Evolutionary conservation across 768 basidiomycete species (phyloP).

Genomic region (Chiua virens): DNA sequence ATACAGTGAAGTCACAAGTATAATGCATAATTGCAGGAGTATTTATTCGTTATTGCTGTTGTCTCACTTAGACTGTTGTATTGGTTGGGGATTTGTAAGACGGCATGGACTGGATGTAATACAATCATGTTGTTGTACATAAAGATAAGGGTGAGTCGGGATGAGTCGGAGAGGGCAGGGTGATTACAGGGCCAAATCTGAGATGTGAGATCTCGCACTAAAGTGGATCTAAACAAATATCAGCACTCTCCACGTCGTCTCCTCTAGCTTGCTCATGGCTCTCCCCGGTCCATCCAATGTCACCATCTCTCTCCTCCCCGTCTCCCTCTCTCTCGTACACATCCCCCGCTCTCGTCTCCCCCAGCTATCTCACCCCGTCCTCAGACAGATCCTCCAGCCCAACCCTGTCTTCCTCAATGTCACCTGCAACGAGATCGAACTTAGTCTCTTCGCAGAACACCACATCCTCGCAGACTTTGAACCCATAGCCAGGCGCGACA

Average conservation of each 20-base stretch:
- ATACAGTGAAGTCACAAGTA: slow-evolving; percentile 5
- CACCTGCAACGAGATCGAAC: slow-evolving; percentile 78
- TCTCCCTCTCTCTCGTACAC: slow-evolving; percentile 70
- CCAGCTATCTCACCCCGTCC: slow-evolving; percentile 56
- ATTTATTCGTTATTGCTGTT: slow-evolving; percentile 40
- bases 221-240: slow-evolving; percentile 1
- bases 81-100: slow-evolving; percentile 3
- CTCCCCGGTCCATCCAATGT: slow-evolving; percentile 30
- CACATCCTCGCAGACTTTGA: slow-evolving; percentile 58
- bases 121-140: background rate
- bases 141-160: slow-evolving; percentile 10
- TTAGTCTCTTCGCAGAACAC: slow-evolving; percentile 70
- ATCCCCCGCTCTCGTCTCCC: slow-evolving; percentile 69
- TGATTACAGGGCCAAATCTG: slow-evolving; percentile 1
- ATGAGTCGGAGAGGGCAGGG: background rate
- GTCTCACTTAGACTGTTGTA: slow-evolving; percentile 15
- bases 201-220: background rate
- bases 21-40: slow-evolving; percentile 6
- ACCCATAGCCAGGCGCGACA: slow-evolving; percentile 56
- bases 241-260: slow-evolving; percentile 5
- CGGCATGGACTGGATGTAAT: no score
- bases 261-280: slow-evolving; percentile 23
- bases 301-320: slow-evolving; percentile 72
- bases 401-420: slow-evolving; percentile 69
- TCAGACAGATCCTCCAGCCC: slow-evolving; percentile 69